Conservation (phyloP, 2,329 filamentous ascomycete genomes). For the Colletotrichum gloeosporioides region DNA sequence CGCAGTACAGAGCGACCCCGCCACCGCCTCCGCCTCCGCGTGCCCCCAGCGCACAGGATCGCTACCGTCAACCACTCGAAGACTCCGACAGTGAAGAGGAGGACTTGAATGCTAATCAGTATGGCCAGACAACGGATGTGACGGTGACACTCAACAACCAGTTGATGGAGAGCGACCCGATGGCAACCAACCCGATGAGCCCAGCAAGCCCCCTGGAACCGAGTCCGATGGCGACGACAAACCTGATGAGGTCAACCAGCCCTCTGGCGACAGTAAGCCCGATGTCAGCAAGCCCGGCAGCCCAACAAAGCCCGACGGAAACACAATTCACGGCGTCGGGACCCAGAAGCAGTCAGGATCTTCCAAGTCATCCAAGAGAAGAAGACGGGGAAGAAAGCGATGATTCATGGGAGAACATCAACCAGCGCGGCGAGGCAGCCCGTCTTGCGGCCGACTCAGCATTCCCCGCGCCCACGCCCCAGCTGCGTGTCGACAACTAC, state of each 20-base stretch:
- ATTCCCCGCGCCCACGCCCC: neutral
- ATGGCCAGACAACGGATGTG: slow-evolving; percentile 10
- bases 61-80: neutral
- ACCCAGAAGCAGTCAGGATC: slow-evolving; percentile 1
- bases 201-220: neutral
- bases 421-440: neutral
- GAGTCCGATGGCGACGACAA: neutral
- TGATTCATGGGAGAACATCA: slow-evolving; percentile 19
- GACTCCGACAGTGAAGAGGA: slow-evolving; percentile 16
- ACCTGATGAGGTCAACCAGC: neutral
- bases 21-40: neutral
- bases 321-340: neutral
- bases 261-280: neutral
- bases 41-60: neutral
- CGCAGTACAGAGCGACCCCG: neutral
- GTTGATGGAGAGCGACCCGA: neutral
- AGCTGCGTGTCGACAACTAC: slow-evolving; percentile 8
- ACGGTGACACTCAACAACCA: neutral
- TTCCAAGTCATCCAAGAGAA: slow-evolving; percentile 16
- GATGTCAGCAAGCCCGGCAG: neutral
- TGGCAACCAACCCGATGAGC: neutral
- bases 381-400: slow-evolving; percentile 21
- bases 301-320: neutral
- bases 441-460: neutral
- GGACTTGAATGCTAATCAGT: slow-evolving; percentile 10